Base-by-base conservation (phyloP, 345 rosid genomes). In the Fremontodendron californicum region DNA sequence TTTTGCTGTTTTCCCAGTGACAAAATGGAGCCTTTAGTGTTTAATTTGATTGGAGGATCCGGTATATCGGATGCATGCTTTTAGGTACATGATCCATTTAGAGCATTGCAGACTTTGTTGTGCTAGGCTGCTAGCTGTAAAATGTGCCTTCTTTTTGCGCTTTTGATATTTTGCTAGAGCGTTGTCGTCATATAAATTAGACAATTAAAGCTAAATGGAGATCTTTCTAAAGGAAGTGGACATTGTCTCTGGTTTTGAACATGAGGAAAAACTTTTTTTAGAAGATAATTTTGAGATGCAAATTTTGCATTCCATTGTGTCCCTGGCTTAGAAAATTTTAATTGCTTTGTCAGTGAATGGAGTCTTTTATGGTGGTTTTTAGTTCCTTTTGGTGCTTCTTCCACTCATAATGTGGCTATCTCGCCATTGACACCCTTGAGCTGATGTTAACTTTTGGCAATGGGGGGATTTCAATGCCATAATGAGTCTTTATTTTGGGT, bases 11-110 rank as follows among this genome's bases (percentile, higher is more conserved):
- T 68, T 10, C 69, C 49, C 48, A n/a, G 37, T 27, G 5, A 48
- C 9, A 31, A 52, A 71, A 57, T 43, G 67, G 9, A 71, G 61
- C 31, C 74, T 74, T 74, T 68, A 49, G 52, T 63, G 48, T 57
- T 73, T 77, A 58, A 68, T 48, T 51, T 45, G 52, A 31, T 48
- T 49, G 5, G 27, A 71, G 18, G 33, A 60, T 45, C 29, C 64
- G 11, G 42, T 27, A 49, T 31, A 15, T 21, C 8, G 39, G 45
- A n/a, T 48, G 19, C 48, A 10, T n/a, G 19, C 29, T 75, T 75
- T 63, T n/a, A 12, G 48, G 71, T 48, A 9, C 27, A 75, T 45
- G 64, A n/a, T 46, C 12, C 1, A 23, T 73, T 21, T n/a, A 37
- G 16, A 29, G 8, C 16, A 13, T 29, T 35, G 69, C 25, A 35